Evolutionary conservation across 768 basidiomycete species (phyloP).

Genomic region (Auriscalpium orientale): DNA sequence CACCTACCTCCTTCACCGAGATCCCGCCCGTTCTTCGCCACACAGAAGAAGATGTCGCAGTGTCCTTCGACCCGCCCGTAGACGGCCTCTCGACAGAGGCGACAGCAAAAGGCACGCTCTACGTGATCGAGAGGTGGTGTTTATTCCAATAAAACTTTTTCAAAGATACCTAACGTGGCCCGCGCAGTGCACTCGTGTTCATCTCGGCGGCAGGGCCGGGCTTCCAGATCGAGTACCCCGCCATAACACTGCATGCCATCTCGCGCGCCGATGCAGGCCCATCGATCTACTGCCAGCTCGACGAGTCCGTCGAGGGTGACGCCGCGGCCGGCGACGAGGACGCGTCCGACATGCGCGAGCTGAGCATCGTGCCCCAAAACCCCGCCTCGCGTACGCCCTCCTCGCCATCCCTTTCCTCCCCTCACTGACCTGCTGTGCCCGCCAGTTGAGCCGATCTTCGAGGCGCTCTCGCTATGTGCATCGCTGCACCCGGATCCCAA

Average conservation of each 20-base stretch:
- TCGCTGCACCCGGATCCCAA: constrained; percentile 73
- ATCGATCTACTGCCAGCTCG: constrained; percentile 90
- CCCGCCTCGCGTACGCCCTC: constrained; percentile 48
- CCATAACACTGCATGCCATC: constrained; percentile 90
- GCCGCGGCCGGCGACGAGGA: constrained; percentile 32
- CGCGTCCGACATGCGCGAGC: constrained; percentile 63
- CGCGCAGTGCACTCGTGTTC: constrained; percentile 64
- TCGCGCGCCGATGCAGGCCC: constrained; percentile 61
- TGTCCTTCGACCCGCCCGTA: constrained; percentile 62
- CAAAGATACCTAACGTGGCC: neutral
- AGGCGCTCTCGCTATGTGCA: constrained; percentile 79
- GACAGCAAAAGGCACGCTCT: constrained; percentile 57
- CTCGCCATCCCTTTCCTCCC: neutral
- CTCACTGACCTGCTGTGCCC: neutral
- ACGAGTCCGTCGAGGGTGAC: constrained; percentile 42
- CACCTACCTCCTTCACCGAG: constrained; percentile 75
- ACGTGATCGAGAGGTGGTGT: constrained; percentile 77
- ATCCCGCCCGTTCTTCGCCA: constrained; percentile 80
- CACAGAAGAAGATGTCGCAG: constrained; percentile 61
- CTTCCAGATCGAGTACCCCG: constrained; percentile 81
- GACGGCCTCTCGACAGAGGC: constrained; percentile 50
- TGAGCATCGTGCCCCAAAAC: constrained; percentile 64
- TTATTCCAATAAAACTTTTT: neutral
- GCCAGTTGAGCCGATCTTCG: constrained; percentile 78
- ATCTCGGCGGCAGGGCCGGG: constrained; percentile 62